These are phyloP conservation scores for Emergomyces pasteurianus DNA, from an alignment of 2,329 filamentous ascomycete species.

Conservation along the genomic window DNA sequence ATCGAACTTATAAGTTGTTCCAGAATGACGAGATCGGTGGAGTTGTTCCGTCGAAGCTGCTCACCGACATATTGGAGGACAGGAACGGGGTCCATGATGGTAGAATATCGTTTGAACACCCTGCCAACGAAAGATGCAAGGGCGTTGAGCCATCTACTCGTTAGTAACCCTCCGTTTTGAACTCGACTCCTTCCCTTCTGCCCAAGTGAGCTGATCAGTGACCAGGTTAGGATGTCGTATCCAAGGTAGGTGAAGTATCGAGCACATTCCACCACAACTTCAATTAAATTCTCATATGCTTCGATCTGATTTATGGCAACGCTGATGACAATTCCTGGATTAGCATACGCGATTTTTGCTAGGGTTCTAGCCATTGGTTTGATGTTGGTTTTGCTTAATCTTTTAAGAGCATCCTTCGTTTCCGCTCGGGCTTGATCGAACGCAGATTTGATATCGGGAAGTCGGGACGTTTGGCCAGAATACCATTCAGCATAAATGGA, in stretches of 20 bases:
- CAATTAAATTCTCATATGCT: conserved; percentile 86
- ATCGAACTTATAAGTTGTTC: conserved; percentile 84
- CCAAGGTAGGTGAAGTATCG: conserved; percentile 87
- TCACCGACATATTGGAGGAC: conserved; percentile 82
- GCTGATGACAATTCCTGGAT: conserved; percentile 82
- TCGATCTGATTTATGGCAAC: conserved; percentile 85
- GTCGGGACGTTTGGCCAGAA: conserved; percentile 60
- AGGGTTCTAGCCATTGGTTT: conserved; percentile 75
- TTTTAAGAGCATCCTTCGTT: conserved; percentile 76
- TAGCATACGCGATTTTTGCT: conserved; percentile 83
- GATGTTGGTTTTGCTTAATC: conserved; percentile 78
- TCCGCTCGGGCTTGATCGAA: conserved; percentile 67
- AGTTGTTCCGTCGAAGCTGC: conserved; percentile 70
- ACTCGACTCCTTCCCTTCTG: conserved; percentile 46
- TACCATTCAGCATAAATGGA: conserved; percentile 92
- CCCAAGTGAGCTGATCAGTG: conserved; percentile 61
- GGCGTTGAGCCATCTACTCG: conserved; percentile 84
- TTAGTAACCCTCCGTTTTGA: conserved; percentile 58
- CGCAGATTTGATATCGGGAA: conserved; percentile 64
- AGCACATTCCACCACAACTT: conserved; percentile 87
- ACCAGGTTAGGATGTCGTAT: conserved; percentile 90
- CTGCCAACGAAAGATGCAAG: conserved; percentile 83
- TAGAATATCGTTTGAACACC: conserved; percentile 71
- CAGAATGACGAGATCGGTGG: conserved; percentile 81
- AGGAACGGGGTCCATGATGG: conserved; percentile 66